Evolutionary conservation across 2,329 filamentous ascomycete species (phyloP).

Genomic region (Blumeriella jaapii): DNA sequence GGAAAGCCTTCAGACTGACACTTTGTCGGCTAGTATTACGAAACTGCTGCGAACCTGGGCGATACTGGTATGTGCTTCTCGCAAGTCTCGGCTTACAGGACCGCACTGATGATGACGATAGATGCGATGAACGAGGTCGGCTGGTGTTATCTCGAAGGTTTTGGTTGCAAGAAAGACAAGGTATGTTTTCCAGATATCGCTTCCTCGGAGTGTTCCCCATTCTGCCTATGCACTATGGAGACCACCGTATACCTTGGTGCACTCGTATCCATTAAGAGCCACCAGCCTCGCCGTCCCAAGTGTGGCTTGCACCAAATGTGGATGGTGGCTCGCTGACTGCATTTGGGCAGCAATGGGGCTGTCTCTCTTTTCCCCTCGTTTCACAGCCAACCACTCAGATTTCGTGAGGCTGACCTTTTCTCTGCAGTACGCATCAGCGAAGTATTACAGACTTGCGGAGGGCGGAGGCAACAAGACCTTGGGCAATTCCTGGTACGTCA

Average conservation of each 20-base stretch:
- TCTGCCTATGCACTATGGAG: constrained; percentile 7
- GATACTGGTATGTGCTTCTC: constrained; percentile 52
- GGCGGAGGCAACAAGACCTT: constrained; percentile 79
- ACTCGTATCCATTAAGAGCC: constrained; percentile 12
- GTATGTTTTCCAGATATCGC: constrained; percentile 43
- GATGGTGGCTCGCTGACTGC: constrained; percentile 19
- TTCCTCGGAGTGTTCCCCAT: constrained; percentile 2
- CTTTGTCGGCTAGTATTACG: constrained; percentile 67
- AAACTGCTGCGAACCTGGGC: constrained; percentile 91
- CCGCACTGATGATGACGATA: constrained; percentile 27
- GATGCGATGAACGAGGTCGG: constrained; percentile 97
- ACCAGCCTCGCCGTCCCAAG: constrained; percentile 17
- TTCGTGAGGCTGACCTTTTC: constrained; percentile 36
- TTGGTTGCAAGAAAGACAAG: constrained; percentile 97
- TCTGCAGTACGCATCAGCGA: constrained; percentile 63
- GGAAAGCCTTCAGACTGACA: constrained; percentile 20
- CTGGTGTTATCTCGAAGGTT: constrained; percentile 95
- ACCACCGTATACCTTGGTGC: constrained; percentile 21
- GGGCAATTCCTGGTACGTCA: constrained; percentile 85
- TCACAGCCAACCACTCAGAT: constrained; percentile 14
- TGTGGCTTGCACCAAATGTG: constrained; percentile 24
- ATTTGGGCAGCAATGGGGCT: constrained; percentile 36
- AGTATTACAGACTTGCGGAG: constrained; percentile 87
- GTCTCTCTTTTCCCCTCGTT: constrained; percentile 13
- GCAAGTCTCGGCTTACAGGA: constrained; percentile 11